Percentiles rank a stretch among this genome's conserved stretches.
phyloP scores from a whole-genome alignment of 768 basidiomycete genomes.

The Chalciporus piperatus region DNA sequence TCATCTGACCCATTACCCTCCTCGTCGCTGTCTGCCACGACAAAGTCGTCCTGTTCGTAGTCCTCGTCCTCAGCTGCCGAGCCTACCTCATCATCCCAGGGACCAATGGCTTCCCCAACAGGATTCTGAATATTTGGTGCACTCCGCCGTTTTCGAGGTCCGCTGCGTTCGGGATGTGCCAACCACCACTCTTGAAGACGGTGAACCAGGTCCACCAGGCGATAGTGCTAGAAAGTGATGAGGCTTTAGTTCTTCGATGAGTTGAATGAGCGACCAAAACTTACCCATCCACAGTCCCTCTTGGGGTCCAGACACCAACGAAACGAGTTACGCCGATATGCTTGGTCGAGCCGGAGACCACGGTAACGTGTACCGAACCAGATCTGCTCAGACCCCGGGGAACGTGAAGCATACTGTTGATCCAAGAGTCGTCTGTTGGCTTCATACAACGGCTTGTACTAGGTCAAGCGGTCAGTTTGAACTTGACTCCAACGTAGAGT shows the following conservation, averaged over 20 bases:
- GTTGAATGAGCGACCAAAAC: background rate
- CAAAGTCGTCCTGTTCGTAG: conserved; percentile 7
- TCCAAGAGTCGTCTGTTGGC: conserved; percentile 16
- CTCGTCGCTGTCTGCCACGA: conserved; percentile 4
- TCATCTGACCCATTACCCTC: background rate
- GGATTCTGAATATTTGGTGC: conserved; percentile 9
- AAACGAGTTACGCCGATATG: conserved; percentile 2
- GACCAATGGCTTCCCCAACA: conserved; percentile 13
- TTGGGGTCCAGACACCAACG: conserved; percentile 10
- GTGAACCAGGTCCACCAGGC: conserved; percentile 5
- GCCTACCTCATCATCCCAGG: conserved; percentile 8
- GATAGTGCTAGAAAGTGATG: background rate
- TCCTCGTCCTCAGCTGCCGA: conserved; percentile 10
- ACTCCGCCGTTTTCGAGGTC: conserved; percentile 3
- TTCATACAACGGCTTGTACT: conserved; percentile 17
- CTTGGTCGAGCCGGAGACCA: conserved; percentile 17
- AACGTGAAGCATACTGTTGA: conserved; percentile 8
- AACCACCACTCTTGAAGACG: conserved; percentile 11
- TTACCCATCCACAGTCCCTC: conserved; percentile 8
- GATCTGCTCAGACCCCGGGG: conserved; percentile 22
- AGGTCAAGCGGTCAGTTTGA: background rate
- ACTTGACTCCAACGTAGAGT: background rate
- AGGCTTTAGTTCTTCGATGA: background rate
- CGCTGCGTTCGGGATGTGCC: conserved; percentile 9
- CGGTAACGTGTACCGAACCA: conserved; percentile 19